These are phyloP conservation scores for Plantago rigida DNA, from an alignment of 305 asterid genomes.

Conservation along the genomic window DNA sequence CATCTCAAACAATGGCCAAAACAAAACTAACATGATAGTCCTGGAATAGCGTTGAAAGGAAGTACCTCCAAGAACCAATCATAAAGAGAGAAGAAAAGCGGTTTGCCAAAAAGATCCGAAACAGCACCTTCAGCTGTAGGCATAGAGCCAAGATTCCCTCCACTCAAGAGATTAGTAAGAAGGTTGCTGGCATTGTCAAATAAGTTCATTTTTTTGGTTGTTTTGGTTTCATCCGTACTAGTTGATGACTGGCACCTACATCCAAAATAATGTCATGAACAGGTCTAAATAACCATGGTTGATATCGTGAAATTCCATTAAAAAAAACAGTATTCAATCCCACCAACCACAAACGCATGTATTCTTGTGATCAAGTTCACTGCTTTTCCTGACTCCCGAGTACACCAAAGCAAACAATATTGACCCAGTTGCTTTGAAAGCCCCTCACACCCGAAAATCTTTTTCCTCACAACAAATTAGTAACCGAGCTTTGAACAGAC, in stretches of 20 bases:
- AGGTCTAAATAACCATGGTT: not conserved
- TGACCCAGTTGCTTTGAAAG: no score
- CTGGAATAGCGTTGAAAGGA: slow-evolving; percentile 1
- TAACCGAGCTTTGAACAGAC: not conserved
- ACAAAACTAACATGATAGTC: no score
- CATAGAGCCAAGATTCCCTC: slow-evolving; percentile 68
- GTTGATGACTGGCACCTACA: slow-evolving; percentile 67
- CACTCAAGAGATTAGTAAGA: slow-evolving; percentile 80
- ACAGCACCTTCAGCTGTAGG: slow-evolving; percentile 94
- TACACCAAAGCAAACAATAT: no score
- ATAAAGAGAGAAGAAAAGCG: slow-evolving; percentile 76
- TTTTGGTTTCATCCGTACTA: slow-evolving; percentile 52
- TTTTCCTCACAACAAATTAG: not conserved
- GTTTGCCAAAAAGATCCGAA: slow-evolving; percentile 76
- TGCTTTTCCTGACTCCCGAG: no score
- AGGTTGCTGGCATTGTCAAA: slow-evolving; percentile 86
- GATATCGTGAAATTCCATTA: slow-evolving; percentile 13
- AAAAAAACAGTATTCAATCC: not conserved
- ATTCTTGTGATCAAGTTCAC: not conserved
- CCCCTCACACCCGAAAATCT: no score
- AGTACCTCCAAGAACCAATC: slow-evolving; percentile 89
- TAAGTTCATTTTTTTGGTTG: slow-evolving; percentile 41
- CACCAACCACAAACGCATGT: slow-evolving; percentile 4
- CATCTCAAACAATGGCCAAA: no score
- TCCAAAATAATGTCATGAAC: slow-evolving; percentile 21